Evolutionary conservation across 1,284 basidiomycete genomes (phyloP).

Genomic region (Mycena sp.): DNA sequence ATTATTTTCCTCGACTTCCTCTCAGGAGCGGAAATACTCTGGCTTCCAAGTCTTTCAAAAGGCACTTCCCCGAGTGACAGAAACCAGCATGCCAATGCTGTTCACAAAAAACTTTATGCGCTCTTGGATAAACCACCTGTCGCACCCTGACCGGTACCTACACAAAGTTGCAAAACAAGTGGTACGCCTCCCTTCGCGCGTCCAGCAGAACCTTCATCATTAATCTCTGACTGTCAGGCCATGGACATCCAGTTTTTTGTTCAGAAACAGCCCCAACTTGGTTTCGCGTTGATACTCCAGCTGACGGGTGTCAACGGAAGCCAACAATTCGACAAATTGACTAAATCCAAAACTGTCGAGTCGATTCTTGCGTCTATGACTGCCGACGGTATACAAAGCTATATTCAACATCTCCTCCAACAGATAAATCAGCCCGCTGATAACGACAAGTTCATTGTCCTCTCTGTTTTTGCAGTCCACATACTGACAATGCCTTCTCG

Average conservation of each 20-base stretch:
- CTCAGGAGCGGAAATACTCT: constrained; percentile 93
- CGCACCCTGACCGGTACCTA: constrained; percentile 86
- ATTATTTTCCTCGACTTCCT: constrained; percentile 86
- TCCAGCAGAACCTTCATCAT: not conserved
- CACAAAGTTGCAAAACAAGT: constrained; percentile 89
- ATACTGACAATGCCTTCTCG: constrained; percentile 15
- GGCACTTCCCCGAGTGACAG: constrained; percentile 75
- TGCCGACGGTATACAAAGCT: constrained; percentile 78
- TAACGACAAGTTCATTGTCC: constrained; percentile 22
- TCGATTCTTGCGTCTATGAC: constrained; percentile 84
- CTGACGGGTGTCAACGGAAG: constrained; percentile 89
- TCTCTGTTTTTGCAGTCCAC: not conserved
- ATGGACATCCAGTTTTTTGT: constrained; percentile 82
- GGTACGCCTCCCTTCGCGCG: constrained; percentile 56
- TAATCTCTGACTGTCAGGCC: constrained; percentile 53
- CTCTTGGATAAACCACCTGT: constrained; percentile 95
- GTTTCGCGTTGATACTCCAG: constrained; percentile 88
- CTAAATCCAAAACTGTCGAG: constrained; percentile 94
- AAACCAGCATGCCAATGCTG: constrained; percentile 81
- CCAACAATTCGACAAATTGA: constrained; percentile 91
- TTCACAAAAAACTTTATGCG: constrained; percentile 98
- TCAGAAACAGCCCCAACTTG: constrained; percentile 80
- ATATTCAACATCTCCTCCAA: constrained; percentile 77
- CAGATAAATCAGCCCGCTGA: constrained; percentile 58
- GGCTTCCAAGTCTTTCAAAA: constrained; percentile 94